Conservation (phyloP, 192 early-diverging fungal species). For the Gaertneriomyces semiglobifer region DNA sequence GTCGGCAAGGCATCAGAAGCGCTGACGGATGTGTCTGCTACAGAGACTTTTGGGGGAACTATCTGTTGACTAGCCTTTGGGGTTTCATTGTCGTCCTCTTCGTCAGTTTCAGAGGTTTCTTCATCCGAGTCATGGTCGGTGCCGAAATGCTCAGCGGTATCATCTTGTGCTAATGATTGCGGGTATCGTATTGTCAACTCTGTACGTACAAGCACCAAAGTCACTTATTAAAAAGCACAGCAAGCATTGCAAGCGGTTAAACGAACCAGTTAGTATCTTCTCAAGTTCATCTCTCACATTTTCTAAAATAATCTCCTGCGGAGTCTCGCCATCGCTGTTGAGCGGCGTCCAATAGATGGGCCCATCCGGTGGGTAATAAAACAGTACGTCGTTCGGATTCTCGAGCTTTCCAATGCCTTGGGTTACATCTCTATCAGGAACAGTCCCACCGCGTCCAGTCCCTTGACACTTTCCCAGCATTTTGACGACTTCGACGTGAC, state of each 20-base stretch:
- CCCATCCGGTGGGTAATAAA: constrained; percentile 40
- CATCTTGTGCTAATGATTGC: too few relatives aligned
- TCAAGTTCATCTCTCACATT: constrained; percentile 30
- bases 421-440: not conserved
- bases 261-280: constrained; percentile 26
- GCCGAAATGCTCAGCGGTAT: too few relatives aligned
- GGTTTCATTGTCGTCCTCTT: too few relatives aligned
- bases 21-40: too few relatives aligned
- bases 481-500: constrained; percentile 50
- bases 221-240: too few relatives aligned
- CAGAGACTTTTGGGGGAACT: too few relatives aligned
- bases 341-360: constrained; percentile 42
- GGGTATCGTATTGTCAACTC: too few relatives aligned
- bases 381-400: not conserved
- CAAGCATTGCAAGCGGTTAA: not conserved
- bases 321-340: constrained; percentile 45
- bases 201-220: too few relatives aligned
- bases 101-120: too few relatives aligned
- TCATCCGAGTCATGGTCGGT: too few relatives aligned
- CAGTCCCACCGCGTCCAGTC: constrained; percentile 5
- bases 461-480: constrained; percentile 43
- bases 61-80: too few relatives aligned
- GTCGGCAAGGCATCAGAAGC: too few relatives aligned
- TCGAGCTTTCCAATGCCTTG: constrained; percentile 5
- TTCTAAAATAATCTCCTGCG: constrained; percentile 40